Evolutionary conservation across 2,329 filamentous ascomycete genomes (phyloP).

Genomic region (Falciphora oryzae): DNA sequence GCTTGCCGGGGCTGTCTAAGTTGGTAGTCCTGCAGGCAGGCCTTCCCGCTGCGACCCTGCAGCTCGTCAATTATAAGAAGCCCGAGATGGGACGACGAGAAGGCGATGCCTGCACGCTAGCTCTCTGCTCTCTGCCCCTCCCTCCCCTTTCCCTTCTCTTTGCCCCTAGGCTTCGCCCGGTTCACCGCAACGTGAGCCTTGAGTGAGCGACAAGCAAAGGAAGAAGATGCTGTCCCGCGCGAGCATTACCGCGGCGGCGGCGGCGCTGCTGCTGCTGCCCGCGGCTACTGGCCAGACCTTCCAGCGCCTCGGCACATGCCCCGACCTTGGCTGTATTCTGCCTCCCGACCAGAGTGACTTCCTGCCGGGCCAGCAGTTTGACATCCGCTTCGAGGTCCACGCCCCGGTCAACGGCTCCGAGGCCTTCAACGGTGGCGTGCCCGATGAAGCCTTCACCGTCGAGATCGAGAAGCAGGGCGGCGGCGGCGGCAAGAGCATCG

Average conservation of each 20-base stretch:
- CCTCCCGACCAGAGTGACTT: conserved; percentile 69
- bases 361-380: conserved; percentile 76
- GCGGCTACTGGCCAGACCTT: conserved; percentile 50
- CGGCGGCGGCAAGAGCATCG: conserved; percentile 42
- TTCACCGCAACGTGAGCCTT: neutral
- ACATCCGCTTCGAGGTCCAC: conserved; percentile 77
- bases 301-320: conserved; percentile 54
- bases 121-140: neutral
- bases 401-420: conserved; percentile 77
- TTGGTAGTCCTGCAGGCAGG: neutral
- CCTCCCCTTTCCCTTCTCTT: neutral
- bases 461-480: conserved; percentile 62
- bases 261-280: conserved; percentile 20
- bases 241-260: conserved; percentile 2
- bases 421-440: conserved; percentile 60
- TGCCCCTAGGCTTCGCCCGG: neutral
- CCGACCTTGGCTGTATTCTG: conserved; percentile 52
- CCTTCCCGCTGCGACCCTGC: neutral
- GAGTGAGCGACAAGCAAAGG: neutral
- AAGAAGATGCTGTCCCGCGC: neutral
- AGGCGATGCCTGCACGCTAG: neutral
- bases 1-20: neutral
- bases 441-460: conserved; percentile 70
- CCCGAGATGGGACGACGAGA: neutral
- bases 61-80: neutral